These are phyloP conservation scores for Trichoderma koningii DNA, from an alignment of 2,329 filamentous ascomycete genomes.

Conservation along the genomic window DNA sequence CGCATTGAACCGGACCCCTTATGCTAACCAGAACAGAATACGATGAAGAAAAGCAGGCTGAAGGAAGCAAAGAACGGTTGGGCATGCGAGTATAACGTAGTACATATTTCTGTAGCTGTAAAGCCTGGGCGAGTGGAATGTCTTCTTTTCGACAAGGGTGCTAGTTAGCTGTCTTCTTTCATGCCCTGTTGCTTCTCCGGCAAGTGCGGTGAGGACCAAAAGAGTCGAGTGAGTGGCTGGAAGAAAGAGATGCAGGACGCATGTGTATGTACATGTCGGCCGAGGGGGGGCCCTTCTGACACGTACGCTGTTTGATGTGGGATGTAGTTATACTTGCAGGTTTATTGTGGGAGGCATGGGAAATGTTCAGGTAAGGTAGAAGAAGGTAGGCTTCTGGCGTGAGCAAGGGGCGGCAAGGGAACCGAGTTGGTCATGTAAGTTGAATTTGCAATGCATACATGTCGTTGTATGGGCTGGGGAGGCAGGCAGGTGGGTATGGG, in stretches of 20 bases:
- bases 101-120: no score
- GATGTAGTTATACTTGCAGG: neutral
- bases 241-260: constrained; percentile 17
- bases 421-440: constrained; percentile 14
- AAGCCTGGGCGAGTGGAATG: no score
- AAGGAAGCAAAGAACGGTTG: neutral
- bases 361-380: neutral
- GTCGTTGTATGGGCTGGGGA: neutral
- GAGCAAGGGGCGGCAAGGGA: constrained; percentile 2
- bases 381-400: neutral
- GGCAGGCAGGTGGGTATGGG: neutral
- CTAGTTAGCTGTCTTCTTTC: neutral
- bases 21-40: neutral
- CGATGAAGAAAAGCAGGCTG: neutral
- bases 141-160: neutral
- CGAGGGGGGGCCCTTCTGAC: neutral
- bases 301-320: constrained; percentile 8
- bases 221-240: constrained; percentile 1
- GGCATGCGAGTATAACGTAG: constrained; percentile 1
- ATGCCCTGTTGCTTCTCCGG: neutral
- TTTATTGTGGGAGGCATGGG: neutral
- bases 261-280: constrained; percentile 17
- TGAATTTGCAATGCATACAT: constrained; percentile 16
- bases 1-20: constrained; percentile 1
- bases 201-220: constrained; percentile 20